Conservation (phyloP, 371 early-diverging fungal species). For the Polyrhizophydium stewartii region DNA sequence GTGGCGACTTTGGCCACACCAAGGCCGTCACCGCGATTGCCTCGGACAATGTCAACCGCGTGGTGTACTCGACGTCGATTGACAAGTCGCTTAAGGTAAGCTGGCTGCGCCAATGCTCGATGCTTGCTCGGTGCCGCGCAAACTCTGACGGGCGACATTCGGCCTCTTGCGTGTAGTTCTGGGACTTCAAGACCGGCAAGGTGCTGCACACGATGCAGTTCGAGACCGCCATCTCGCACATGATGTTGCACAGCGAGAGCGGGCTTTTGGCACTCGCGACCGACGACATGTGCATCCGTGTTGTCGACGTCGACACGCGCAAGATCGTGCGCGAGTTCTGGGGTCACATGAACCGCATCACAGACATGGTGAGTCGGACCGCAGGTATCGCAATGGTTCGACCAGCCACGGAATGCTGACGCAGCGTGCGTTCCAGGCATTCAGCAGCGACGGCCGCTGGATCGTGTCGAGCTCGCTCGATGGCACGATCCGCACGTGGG, state of each 20-base stretch:
- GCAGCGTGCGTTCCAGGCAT: slow-evolving; percentile 43
- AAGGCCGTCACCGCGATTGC: slow-evolving; percentile 78
- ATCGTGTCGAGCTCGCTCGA: slow-evolving; percentile 81
- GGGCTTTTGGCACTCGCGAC: slow-evolving; percentile 74
- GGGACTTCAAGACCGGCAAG: slow-evolving; percentile 71
- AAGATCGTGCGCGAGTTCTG: slow-evolving; percentile 81
- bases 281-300: slow-evolving; percentile 81
- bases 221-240: slow-evolving; percentile 60
- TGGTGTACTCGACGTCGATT: slow-evolving; percentile 70
- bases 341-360: slow-evolving; percentile 83
- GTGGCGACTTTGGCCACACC: slow-evolving; percentile 43
- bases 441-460: slow-evolving; percentile 92
- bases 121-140: neutral
- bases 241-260: slow-evolving; percentile 66
- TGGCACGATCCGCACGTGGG: slow-evolving; percentile 89
- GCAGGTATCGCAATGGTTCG: neutral
- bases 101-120: neutral
- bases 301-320: slow-evolving; percentile 79
- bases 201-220: slow-evolving; percentile 63
- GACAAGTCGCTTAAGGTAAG: slow-evolving; percentile 74
- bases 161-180: slow-evolving; percentile 45
- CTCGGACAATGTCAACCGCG: slow-evolving; percentile 69
- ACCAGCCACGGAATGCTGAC: no score
- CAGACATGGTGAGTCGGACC: slow-evolving; percentile 62
- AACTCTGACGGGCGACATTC: no score